Percentiles rank a stretch among this genome's conserved stretches.
phyloP scores from a whole-genome alignment of 2,329 filamentous ascomycete species.

The Phaeomoniella chlamydospora region DNA sequence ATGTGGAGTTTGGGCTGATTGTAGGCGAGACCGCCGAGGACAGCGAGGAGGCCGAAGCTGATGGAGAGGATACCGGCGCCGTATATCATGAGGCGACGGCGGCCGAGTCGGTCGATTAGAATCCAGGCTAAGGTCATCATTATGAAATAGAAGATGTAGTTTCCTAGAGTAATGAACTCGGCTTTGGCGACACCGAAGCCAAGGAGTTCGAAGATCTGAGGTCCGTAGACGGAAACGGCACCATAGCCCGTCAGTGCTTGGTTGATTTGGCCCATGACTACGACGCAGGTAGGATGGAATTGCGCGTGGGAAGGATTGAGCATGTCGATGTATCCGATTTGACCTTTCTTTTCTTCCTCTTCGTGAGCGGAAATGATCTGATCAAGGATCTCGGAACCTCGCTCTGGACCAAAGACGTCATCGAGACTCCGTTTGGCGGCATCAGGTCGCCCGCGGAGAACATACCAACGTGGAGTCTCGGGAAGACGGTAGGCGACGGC shows the following conservation, averaged over 20 bases:
- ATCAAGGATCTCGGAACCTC: slow-evolving; percentile 32
- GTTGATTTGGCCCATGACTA: slow-evolving; percentile 49
- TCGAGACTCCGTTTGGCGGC: slow-evolving; percentile 35
- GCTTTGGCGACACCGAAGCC: slow-evolving; percentile 36
- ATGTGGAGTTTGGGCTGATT: slow-evolving; percentile 9
- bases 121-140: slow-evolving; percentile 49
- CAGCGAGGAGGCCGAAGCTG: slow-evolving; percentile 13
- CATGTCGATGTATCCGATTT: slow-evolving; percentile 42
- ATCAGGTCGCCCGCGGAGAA: slow-evolving; percentile 34
- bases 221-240: slow-evolving; percentile 47
- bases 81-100: slow-evolving; percentile 13
- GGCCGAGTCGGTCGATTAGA: slow-evolving; percentile 27
- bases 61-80: slow-evolving; percentile 12
- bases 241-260: slow-evolving; percentile 45
- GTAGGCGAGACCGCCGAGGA: slow-evolving; percentile 13
- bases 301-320: slow-evolving; percentile 37
- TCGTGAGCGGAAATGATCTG: slow-evolving; percentile 36
- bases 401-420: slow-evolving; percentile 34
- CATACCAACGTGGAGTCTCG: slow-evolving; percentile 43
- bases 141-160: slow-evolving; percentile 46
- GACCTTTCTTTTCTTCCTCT: slow-evolving; percentile 29
- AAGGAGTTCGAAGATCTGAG: slow-evolving; percentile 48
- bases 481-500: slow-evolving; percentile 38
- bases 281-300: slow-evolving; percentile 46
- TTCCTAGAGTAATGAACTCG: slow-evolving; percentile 44